Base-by-base conservation (phyloP, 306 rosid species). In the Gillenia trifoliata region DNA sequence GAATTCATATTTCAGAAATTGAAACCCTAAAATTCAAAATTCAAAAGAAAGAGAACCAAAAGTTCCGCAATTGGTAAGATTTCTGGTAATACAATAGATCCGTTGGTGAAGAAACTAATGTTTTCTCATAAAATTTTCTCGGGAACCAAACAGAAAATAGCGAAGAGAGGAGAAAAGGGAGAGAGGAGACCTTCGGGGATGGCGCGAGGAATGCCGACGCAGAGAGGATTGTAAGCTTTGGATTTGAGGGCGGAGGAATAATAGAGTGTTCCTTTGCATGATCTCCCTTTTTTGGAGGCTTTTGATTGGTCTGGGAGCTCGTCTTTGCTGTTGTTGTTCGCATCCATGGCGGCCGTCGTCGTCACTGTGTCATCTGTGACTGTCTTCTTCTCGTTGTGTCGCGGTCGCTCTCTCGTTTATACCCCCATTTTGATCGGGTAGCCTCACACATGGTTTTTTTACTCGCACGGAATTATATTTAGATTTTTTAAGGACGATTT, bases 141-240 rank as follows among this genome's bases (percentile, higher is more conserved):
- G 59, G 38, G 5, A 68, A 75, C 55, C 59, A 64, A 68, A 65
- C 66, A 22, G 64, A 38, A 56, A 49, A 29, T 40, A 33, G 43
- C 25, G 19, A 45, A 15, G 50, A 9, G 8, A 13, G 4, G 6
- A 28, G 22, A 34, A 41, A 29, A 15, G 31, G 3, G 49, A 52
- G 11, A 2, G 40, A 28, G 4, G 40, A 10, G 23, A 74, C 70
- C 78, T 34, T 71, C 38, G 28, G 38, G 56, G 47, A 59, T 52
- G 26, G 38, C 20, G 76, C 76, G 41, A 29, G 76, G 67, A 26
- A 72, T 10, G 38, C 76, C 76, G 68, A 59, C 28, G 67, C 76
- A 72, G 68, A 31, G 12, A 40, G 76, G 76, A 26, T 10, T 59
- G 34, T 40, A 13, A 43, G 26, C 29, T 12, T 59, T 57, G 41